Percentiles rank a stretch among this genome's conserved stretches.
phyloP scores from a whole-genome alignment of 441 rosid species.

The Gossypium schwendimanii region DNA sequence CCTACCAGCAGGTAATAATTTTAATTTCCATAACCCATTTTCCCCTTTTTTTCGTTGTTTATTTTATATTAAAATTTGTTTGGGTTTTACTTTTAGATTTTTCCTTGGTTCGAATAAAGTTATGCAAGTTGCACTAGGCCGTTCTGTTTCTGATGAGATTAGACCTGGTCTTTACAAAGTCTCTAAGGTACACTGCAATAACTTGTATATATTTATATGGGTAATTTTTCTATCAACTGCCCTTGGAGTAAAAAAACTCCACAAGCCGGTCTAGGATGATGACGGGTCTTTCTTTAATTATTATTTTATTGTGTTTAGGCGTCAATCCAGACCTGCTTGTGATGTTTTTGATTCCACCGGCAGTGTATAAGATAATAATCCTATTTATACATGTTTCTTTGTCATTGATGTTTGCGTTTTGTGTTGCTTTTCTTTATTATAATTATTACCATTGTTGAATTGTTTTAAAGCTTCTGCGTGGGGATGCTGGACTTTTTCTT shows the following conservation, averaged over 20 bases:
- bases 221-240: neutral
- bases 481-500: slow-evolving; percentile 76
- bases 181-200: slow-evolving; percentile 38
- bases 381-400: neutral
- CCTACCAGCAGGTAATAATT: slow-evolving; percentile 57
- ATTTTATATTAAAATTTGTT: neutral
- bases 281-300: too few relatives aligned
- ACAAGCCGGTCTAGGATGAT: too few relatives aligned
- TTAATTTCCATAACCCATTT: neutral
- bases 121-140: slow-evolving; percentile 92
- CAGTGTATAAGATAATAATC: too few relatives aligned
- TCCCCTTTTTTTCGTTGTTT: neutral
- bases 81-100: slow-evolving; percentile 40
- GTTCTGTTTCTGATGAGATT: slow-evolving; percentile 74
- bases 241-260: too few relatives aligned
- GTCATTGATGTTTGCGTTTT: neutral
- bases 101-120: slow-evolving; percentile 97
- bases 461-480: slow-evolving; percentile 54
- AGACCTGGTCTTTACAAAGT: slow-evolving; percentile 64
- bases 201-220: neutral
- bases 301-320: too few relatives aligned
- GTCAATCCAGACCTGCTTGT: too few relatives aligned
- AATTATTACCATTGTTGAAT: neutral
- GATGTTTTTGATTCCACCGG: too few relatives aligned
- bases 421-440: neutral